These are phyloP conservation scores for Puccinia horiana DNA, from an alignment of 1,284 basidiomycete genomes.

Conservation along the genomic window DNA sequence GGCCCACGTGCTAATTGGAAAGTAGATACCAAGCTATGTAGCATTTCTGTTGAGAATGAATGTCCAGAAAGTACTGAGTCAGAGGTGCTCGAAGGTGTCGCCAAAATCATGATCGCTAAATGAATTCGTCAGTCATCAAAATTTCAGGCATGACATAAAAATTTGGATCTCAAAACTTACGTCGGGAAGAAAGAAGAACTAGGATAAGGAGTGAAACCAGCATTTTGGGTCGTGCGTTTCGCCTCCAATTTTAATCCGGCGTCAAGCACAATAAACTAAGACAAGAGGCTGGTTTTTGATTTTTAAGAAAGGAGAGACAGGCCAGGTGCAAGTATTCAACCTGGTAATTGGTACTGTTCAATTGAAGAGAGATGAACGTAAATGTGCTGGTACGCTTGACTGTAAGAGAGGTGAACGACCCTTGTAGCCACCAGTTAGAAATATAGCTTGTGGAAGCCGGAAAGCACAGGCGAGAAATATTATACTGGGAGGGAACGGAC, in stretches of 20 bases:
- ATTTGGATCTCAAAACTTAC: background rate
- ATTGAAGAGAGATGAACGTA: background rate
- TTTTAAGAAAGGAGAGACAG: conserved; percentile 1
- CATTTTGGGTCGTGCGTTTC: background rate
- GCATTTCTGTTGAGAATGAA: background rate
- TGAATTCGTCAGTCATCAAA: background rate
- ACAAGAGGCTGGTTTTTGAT: background rate
- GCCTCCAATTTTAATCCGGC: background rate
- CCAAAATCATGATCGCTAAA: conserved; percentile 8
- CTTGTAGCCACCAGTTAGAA: background rate
- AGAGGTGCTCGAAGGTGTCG: background rate
- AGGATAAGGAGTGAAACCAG: conserved; percentile 16
- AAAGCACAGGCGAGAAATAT: background rate
- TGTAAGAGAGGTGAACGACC: background rate
- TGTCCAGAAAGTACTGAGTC: background rate
- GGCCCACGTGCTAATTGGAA: background rate
- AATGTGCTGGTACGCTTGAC: background rate
- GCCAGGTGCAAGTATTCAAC: conserved; percentile 9
- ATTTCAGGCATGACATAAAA: background rate
- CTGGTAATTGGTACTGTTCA: background rate
- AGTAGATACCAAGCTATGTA: background rate
- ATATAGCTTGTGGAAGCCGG: background rate
- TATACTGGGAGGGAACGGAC: background rate
- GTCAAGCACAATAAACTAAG: background rate
- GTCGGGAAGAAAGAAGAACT: background rate